Evolutionary conservation across 2,329 filamentous ascomycete species (phyloP).

Genomic region (Colletotrichum plurivorum): DNA sequence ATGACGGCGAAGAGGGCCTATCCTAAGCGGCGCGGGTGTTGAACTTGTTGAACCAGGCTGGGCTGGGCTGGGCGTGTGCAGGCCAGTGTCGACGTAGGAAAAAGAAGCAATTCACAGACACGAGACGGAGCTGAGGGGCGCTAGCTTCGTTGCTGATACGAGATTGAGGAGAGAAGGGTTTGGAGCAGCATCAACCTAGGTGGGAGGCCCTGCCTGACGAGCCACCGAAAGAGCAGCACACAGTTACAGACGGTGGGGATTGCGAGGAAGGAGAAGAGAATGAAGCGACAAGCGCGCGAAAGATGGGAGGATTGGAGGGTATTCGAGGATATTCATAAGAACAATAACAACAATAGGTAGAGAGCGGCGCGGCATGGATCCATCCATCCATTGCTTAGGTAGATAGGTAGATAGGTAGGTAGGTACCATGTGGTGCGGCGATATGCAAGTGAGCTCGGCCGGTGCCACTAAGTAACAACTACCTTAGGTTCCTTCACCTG

Average conservation of each 20-base stretch:
- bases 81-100: neutral
- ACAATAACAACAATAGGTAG: conserved; percentile 14
- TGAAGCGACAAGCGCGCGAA: conserved; percentile 18
- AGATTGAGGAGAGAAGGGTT: neutral
- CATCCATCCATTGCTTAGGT: too few species aligned
- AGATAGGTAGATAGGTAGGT: neutral
- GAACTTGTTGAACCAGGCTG: conserved; percentile 1
- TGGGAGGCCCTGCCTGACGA: conserved; percentile 35
- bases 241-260: conserved; percentile 4
- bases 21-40: conserved; percentile 6
- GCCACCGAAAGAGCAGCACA: conserved; percentile 13
- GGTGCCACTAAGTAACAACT: conserved; percentile 11
- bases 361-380: too few species aligned
- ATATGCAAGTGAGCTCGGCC: conserved; percentile 23
- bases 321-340: conserved; percentile 39
- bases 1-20: neutral
- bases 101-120: conserved; percentile 35
- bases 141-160: neutral
- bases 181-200: neutral
- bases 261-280: conserved; percentile 11
- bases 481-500: neutral
- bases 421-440: neutral
- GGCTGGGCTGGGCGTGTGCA: neutral
- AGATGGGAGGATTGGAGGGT: conserved; percentile 14
- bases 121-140: neutral